Conservation (phyloP, 2,329 filamentous ascomycete species). For the Torrubiellomyces zombiae region DNA sequence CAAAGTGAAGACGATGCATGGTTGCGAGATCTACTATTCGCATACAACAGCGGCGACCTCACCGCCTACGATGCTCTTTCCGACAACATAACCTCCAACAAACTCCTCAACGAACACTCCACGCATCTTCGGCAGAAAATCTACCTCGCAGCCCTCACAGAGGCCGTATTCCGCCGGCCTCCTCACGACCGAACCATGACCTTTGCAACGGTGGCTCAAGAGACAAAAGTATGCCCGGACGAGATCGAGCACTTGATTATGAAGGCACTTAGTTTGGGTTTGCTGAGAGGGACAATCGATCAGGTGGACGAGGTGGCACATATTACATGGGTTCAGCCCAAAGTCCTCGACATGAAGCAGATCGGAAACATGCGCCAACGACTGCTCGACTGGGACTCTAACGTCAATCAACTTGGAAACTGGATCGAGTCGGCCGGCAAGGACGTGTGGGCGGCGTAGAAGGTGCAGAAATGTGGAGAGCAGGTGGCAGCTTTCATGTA, state of each 20-base stretch:
- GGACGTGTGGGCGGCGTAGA: conserved; percentile 82
- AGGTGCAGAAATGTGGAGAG: conserved; percentile 3
- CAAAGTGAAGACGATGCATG: conserved; percentile 60
- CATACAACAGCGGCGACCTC: conserved; percentile 92
- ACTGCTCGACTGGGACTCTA: conserved; percentile 86
- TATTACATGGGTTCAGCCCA: conserved; percentile 98
- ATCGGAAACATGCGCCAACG: conserved; percentile 82
- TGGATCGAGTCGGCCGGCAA: conserved; percentile 92
- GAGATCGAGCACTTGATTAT: conserved; percentile 98
- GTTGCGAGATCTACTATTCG: conserved; percentile 90
- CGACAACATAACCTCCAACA: conserved; percentile 64
- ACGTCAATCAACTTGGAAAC: conserved; percentile 88
- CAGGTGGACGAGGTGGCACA: conserved; percentile 87
- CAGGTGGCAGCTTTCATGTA: conserved; percentile 11
- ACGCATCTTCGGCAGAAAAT: conserved; percentile 93
- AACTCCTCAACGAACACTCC: conserved; percentile 62
- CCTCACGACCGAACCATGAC: conserved; percentile 92
- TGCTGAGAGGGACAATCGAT: conserved; percentile 84
- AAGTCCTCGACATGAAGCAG: conserved; percentile 90
- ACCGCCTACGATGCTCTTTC: conserved; percentile 71
- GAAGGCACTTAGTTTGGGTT: conserved; percentile 91
- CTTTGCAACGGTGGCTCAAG: conserved; percentile 71
- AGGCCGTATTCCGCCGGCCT: conserved; percentile 88
- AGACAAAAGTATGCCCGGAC: conserved; percentile 79
- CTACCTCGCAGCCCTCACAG: conserved; percentile 85